phyloP scores from a whole-genome alignment of 1,284 basidiomycete genomes.

The Pulchroboletus neoregius region DNA sequence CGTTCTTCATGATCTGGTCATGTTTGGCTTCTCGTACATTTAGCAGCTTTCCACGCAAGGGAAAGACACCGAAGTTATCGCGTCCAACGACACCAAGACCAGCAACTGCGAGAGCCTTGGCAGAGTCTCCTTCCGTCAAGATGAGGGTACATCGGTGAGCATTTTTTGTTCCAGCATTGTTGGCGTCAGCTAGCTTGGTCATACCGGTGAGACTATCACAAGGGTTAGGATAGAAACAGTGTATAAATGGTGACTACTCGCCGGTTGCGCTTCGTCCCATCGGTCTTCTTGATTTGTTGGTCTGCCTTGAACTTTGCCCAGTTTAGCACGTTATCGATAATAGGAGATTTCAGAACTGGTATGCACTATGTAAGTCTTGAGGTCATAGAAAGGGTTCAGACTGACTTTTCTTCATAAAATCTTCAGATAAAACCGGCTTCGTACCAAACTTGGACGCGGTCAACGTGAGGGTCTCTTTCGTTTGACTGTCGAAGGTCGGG shows the following conservation, averaged over 20 bases:
- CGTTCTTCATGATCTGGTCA: constrained; percentile 97
- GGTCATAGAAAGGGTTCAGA: background rate
- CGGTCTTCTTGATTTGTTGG: constrained; percentile 93
- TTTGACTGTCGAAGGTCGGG: constrained; percentile 99
- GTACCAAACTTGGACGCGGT: constrained; percentile 89
- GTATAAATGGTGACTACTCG: constrained; percentile 31
- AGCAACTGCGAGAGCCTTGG: constrained; percentile 94
- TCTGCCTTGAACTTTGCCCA: constrained; percentile 99
- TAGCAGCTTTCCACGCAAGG: constrained; percentile 92
- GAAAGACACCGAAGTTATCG: constrained; percentile 97
- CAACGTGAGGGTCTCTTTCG: constrained; percentile 94
- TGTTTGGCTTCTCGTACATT: constrained; percentile 98
- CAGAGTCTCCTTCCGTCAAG: constrained; percentile 98
- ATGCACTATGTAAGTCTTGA: constrained; percentile 11
- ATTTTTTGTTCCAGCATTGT: constrained; percentile 89
- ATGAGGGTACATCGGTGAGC: constrained; percentile 91
- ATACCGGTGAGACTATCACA: constrained; percentile 77
- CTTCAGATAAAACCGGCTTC: constrained; percentile 80
- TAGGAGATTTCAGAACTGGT: constrained; percentile 83
- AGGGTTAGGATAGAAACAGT: constrained; percentile 4
- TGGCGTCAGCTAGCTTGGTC: constrained; percentile 94
- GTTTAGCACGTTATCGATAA: constrained; percentile 90
- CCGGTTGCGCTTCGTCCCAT: constrained; percentile 91
- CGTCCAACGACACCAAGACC: constrained; percentile 94
- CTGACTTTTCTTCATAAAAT: constrained; percentile 93